Evolutionary conservation across 257 asterid species (phyloP).

Genomic region (Echites panduratus): DNA sequence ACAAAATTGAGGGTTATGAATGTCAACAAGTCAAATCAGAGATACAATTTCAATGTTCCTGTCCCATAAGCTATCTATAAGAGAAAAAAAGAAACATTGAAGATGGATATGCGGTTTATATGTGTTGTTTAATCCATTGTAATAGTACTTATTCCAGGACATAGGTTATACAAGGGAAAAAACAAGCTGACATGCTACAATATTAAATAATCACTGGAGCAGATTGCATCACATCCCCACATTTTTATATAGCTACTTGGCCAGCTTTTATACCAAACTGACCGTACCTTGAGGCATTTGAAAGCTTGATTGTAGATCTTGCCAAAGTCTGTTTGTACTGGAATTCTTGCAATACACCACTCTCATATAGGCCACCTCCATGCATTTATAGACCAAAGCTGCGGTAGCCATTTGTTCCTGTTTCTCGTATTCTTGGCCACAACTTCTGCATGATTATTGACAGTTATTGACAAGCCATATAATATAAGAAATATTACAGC

Average conservation of each 20-base stretch:
- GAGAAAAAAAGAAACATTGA: no score
- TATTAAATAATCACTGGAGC: not conserved
- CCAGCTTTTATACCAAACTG: not conserved
- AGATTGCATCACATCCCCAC: not conserved
- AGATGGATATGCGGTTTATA: not conserved
- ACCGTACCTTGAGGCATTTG: conserved; percentile 70
- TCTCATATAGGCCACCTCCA: conserved; percentile 85
- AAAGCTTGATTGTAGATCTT: conserved; percentile 59
- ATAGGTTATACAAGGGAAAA: not conserved
- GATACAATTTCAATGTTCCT: not conserved
- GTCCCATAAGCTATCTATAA: not conserved
- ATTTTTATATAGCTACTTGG: not conserved
- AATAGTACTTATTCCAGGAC: not conserved
- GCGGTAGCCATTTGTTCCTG: conserved; percentile 71
- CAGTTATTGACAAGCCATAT: conserved; percentile 20
- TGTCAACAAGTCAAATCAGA: not conserved
- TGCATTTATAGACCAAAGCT: conserved; percentile 82
- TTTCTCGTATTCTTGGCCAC: conserved; percentile 71
- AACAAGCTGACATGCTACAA: not conserved
- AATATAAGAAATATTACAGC: conserved; percentile 5
- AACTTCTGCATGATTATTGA: conserved; percentile 47
- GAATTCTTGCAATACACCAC: conserved; percentile 65
- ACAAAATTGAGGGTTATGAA: not conserved
- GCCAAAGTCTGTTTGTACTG: conserved; percentile 40
- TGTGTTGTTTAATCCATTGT: not conserved